phyloP scores from a whole-genome alignment of 768 basidiomycete species.

The Tulasnella sp. region DNA sequence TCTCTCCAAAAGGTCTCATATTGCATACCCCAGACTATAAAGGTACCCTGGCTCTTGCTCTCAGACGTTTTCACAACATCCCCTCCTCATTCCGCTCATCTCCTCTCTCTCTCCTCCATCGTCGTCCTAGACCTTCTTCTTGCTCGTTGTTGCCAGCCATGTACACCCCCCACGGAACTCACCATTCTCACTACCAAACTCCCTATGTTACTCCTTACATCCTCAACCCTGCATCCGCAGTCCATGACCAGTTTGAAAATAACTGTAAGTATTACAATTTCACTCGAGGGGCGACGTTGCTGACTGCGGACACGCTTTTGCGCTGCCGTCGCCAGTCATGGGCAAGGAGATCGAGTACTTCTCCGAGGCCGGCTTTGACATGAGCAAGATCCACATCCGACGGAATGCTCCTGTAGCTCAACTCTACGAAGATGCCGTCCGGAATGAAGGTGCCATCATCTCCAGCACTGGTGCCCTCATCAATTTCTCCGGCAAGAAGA shows the following conservation, averaged over 20 bases:
- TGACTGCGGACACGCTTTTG: neutral
- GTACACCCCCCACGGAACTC: neutral
- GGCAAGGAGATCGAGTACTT: constrained; percentile 93
- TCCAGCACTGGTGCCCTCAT: constrained; percentile 93
- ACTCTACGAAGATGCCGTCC: constrained; percentile 96
- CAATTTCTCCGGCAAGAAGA: constrained; percentile 99
- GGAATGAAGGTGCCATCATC: constrained; percentile 97
- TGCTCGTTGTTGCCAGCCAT: neutral
- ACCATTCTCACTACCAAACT: constrained; percentile 38
- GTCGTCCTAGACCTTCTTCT: neutral
- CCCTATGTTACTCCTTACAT: constrained; percentile 86
- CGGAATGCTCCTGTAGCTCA: constrained; percentile 85
- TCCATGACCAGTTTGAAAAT: constrained; percentile 48
- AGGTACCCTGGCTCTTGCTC: neutral
- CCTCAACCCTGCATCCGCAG: constrained; percentile 70
- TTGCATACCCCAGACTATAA: neutral
- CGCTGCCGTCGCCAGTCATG: constrained; percentile 49
- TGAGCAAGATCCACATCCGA: constrained; percentile 93
- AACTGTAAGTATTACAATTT: constrained; percentile 25
- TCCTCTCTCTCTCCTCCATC: neutral
- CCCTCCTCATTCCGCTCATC: neutral
- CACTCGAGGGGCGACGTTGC: neutral
- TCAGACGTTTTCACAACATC: neutral
- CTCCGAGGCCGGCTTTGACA: constrained; percentile 98
- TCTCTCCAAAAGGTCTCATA: neutral